A percentile compares a stretch with the other conserved stretches of the same genome.
Evolutionary conservation across 1,284 basidiomycete species (phyloP).

Genomic region (Malassezia sympodialis): DNA sequence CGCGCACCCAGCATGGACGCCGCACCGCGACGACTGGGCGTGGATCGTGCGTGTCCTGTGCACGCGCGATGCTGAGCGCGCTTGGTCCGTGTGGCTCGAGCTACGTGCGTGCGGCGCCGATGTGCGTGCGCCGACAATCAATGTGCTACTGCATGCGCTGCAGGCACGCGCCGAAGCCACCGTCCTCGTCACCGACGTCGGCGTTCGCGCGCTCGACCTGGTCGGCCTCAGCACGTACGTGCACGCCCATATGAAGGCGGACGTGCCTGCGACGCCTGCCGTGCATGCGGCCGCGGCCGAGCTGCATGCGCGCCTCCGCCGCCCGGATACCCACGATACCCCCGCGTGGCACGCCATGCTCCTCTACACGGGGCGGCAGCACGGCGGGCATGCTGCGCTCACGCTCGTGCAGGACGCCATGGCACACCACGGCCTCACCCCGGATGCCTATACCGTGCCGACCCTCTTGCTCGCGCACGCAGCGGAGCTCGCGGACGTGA

Average conservation of each 20-base stretch:
- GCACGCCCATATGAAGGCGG: neutral
- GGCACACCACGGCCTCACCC: neutral
- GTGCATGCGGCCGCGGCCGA: constrained; percentile 5
- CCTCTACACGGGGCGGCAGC: constrained; percentile 16
- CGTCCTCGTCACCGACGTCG: neutral
- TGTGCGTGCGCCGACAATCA: neutral
- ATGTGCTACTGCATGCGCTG: neutral
- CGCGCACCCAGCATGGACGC: constrained; percentile 18
- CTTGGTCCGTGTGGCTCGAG: constrained; percentile 13
- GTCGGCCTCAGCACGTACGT: constrained; percentile 6
- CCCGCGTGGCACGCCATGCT: constrained; percentile 19
- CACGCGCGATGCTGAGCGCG: constrained; percentile 4
- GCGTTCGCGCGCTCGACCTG: neutral
- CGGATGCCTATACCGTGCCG: constrained; percentile 6
- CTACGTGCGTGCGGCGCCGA: constrained; percentile 8
- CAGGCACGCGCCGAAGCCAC: neutral
- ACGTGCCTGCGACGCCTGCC: neutral
- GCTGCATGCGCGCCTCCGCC: constrained; percentile 8
- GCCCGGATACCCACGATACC: neutral
- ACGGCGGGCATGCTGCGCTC: constrained; percentile 15
- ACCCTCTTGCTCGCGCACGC: constrained; percentile 13
- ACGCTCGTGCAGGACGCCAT: constrained; percentile 12
- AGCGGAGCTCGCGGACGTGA: constrained; percentile 12
- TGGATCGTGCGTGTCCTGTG: constrained; percentile 18
- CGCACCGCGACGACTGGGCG: constrained; percentile 21